phyloP scores from a whole-genome alignment of 331 rosid species.

The Quercus lobata region DNA sequence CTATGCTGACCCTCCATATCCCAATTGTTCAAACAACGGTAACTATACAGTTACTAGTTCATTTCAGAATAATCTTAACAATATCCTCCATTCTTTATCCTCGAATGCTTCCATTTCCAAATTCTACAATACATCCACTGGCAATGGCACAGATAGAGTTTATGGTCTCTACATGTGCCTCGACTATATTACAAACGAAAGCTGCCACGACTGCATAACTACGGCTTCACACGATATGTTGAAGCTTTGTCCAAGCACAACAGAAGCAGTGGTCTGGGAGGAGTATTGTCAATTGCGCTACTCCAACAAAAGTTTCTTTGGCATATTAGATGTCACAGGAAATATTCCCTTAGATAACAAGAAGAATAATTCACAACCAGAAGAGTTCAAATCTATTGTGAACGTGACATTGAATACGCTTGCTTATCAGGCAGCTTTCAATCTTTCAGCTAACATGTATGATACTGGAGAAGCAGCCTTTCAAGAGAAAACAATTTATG shows the following conservation, averaged over 20 bases:
- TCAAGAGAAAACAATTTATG: conserved; percentile 36
- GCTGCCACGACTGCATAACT: conserved; percentile 34
- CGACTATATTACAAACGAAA: conserved; percentile 21
- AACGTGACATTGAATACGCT: conserved; percentile 29
- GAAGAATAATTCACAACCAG: conserved; percentile 32
- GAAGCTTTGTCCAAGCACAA: conserved; percentile 35
- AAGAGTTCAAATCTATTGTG: conserved; percentile 29
- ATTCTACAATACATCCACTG: conserved; percentile 28
- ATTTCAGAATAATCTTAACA: conserved; percentile 34
- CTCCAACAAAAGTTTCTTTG: conserved; percentile 37
- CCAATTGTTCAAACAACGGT: conserved; percentile 28
- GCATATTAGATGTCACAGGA: conserved; percentile 27
- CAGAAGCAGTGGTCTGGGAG: conserved; percentile 54
- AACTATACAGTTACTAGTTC: conserved; percentile 9
- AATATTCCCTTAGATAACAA: conserved; percentile 27
- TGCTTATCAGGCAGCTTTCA: conserved; percentile 24
- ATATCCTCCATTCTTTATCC: conserved; percentile 29
- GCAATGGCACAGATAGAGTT: conserved; percentile 28
- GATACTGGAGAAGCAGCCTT: conserved; percentile 34
- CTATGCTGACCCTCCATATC: conserved; percentile 51
- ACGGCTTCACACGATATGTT: conserved; percentile 25
- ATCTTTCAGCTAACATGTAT: conserved; percentile 32
- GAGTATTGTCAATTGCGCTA: conserved; percentile 49
- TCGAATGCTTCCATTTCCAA: conserved; percentile 44
- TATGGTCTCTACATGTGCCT: conserved; percentile 53